Evolutionary conservation across 768 basidiomycete genomes (phyloP).

Genomic region (Lactarius sp.): DNA sequence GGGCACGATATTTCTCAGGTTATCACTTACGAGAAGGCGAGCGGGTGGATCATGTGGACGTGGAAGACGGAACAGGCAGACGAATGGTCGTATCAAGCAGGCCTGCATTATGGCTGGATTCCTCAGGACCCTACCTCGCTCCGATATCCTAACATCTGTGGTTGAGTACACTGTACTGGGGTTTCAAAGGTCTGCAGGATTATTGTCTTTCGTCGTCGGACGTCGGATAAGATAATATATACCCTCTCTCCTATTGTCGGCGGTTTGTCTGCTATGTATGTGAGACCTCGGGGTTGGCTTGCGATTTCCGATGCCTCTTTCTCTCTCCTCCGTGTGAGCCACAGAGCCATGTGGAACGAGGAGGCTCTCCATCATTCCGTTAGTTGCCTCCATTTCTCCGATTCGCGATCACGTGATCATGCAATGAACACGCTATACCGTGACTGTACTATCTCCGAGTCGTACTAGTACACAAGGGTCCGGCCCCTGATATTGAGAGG

Average conservation of each 20-base stretch:
- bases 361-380: not conserved
- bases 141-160: conserved; percentile 61
- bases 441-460: not conserved
- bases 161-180: conserved; percentile 24
- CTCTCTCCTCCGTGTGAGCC: not conserved
- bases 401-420: conserved; percentile 12
- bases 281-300: not conserved
- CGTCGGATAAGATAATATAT: not conserved
- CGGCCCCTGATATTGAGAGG: conserved; percentile 13
- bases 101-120: conserved; percentile 79
- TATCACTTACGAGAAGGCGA: conserved; percentile 59
- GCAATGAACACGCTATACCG: not conserved
- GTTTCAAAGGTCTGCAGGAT: too few species aligned
- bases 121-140: conserved; percentile 51
- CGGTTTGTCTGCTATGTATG: not conserved
- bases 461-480: too few species aligned
- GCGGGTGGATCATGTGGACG: conserved; percentile 78
- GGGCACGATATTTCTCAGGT: conserved; percentile 21
- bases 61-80: conserved; percentile 82
- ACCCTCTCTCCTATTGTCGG: not conserved
- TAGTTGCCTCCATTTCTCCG: not conserved
- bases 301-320: not conserved
- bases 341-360: not conserved
- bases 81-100: conserved; percentile 88
- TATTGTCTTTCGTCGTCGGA: too few species aligned